Conservation (phyloP, 225 moss, liverwort and hornwort genomes). For the Bryum argenteum region DNA sequence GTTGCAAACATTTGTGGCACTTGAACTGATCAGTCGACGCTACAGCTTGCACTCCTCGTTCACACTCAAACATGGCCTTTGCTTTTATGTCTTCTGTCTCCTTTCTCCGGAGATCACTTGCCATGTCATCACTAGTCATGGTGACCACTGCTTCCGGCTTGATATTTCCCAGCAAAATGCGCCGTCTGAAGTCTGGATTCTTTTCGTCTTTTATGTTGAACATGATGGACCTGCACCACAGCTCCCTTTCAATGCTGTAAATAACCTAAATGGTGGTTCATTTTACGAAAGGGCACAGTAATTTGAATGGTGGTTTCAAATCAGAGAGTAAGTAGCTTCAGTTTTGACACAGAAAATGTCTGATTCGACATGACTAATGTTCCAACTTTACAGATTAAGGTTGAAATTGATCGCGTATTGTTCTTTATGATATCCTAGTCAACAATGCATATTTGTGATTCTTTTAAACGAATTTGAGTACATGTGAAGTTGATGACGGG, state of each 20-base stretch:
- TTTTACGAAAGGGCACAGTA: not conserved
- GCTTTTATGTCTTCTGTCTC: constrained; percentile 68
- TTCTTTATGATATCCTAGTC: too few species aligned
- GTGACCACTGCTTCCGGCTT: constrained; percentile 46
- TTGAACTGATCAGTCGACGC: constrained; percentile 90
- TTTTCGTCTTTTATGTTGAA: constrained; percentile 83
- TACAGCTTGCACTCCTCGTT: constrained; percentile 50
- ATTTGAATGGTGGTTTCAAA: not conserved
- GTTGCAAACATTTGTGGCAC: constrained; percentile 75
- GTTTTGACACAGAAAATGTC: too few species aligned
- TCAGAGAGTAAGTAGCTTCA: too few species aligned
- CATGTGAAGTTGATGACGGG: too few species aligned
- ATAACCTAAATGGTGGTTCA: not conserved
- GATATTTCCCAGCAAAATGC: constrained; percentile 61
- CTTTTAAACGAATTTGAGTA: too few species aligned
- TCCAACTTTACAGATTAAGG: too few species aligned
- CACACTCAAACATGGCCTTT: constrained; percentile 85
- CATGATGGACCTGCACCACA: constrained; percentile 69
- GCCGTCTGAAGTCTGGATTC: constrained; percentile 74
- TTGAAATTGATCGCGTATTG: too few species aligned
- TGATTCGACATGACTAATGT: too few species aligned
- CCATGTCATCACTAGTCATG: constrained; percentile 76
- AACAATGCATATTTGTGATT: too few species aligned
- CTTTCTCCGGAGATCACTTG: constrained; percentile 71
- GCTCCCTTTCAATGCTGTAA: not conserved